Conservation (phyloP, 2,329 filamentous ascomycete species). For the Anthostomella pinea region DNA sequence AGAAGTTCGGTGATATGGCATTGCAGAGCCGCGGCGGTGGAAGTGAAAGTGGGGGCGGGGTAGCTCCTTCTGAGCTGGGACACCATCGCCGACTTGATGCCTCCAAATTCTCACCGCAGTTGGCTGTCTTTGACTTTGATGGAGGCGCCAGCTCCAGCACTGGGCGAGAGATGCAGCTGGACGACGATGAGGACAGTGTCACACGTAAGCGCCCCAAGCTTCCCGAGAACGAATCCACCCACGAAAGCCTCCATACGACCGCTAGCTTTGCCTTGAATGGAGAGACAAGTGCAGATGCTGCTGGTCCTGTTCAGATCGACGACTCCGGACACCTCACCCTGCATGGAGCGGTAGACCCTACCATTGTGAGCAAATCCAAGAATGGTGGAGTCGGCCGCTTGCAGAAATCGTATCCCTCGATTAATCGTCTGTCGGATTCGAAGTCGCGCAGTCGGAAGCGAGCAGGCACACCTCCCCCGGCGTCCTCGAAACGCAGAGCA, state of each 20-base stretch:
- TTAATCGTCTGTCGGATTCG: conserved; percentile 38
- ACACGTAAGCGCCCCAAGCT: conserved; percentile 39
- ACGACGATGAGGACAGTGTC: conserved; percentile 29
- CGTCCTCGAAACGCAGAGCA: conserved; percentile 20
- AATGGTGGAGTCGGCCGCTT: conserved; percentile 19
- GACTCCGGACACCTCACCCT: conserved; percentile 16
- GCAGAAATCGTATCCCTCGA: conserved; percentile 37
- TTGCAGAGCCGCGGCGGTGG: conserved; percentile 29
- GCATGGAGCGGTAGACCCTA: conserved; percentile 23
- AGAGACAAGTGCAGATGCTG: conserved; percentile 11
- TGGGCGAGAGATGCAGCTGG: conserved; percentile 25
- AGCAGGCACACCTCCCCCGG: conserved; percentile 28
- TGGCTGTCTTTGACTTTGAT: conserved; percentile 28
- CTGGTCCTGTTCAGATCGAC: conserved; percentile 14
- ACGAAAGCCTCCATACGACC: conserved; percentile 5
- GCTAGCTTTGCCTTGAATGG: conserved; percentile 1
- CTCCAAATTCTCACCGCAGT: conserved; percentile 13
- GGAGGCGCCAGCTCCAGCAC: conserved; percentile 15
- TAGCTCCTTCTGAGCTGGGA: conserved; percentile 21
- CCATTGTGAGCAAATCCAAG: conserved; percentile 15
- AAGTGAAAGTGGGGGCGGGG: conserved; percentile 45
- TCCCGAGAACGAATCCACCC: conserved; percentile 24
- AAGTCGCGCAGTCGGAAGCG: conserved; percentile 34
- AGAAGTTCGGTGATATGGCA: conserved; percentile 50
- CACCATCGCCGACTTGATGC: conserved; percentile 7